phyloP scores from a whole-genome alignment of 495 filamentous ascomycete species.

The Penicillium coprophilum region DNA sequence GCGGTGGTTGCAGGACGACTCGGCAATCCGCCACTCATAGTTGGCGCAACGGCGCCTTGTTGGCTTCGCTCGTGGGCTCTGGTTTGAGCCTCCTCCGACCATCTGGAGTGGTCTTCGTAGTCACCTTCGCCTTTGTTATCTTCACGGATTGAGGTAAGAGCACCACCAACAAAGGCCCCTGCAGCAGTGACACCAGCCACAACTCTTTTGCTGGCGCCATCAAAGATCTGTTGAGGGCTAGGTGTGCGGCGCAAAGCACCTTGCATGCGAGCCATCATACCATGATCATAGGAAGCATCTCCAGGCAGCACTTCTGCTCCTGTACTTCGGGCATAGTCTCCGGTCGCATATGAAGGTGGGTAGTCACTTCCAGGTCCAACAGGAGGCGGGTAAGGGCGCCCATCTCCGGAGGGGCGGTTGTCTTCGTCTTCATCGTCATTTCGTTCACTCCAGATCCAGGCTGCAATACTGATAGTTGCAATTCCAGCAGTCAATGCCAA shows the following conservation, averaged over 20 bases:
- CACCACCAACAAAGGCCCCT: slow-evolving; percentile 73
- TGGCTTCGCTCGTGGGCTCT: slow-evolving; percentile 39
- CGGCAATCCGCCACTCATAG: slow-evolving; percentile 35
- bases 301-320: slow-evolving; percentile 33
- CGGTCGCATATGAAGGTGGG: slow-evolving; percentile 29
- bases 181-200: slow-evolving; percentile 79
- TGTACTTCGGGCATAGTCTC: slow-evolving; percentile 34
- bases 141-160: slow-evolving; percentile 81
- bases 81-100: slow-evolving; percentile 74
- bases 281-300: slow-evolving; percentile 49
- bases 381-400: slow-evolving; percentile 36
- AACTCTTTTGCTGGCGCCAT: slow-evolving; percentile 72
- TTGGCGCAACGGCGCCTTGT: slow-evolving; percentile 21
- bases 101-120: slow-evolving; percentile 78
- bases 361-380: slow-evolving; percentile 30
- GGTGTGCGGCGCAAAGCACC: slow-evolving; percentile 83
- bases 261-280: slow-evolving; percentile 74
- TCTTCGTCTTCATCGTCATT: slow-evolving; percentile 66
- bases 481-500: slow-evolving; percentile 79
- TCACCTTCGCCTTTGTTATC: slow-evolving; percentile 73
- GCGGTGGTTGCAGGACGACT: slow-evolving; percentile 19
- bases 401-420: slow-evolving; percentile 44
- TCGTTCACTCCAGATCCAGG: slow-evolving; percentile 92
- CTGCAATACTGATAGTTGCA: slow-evolving; percentile 77
- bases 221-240: slow-evolving; percentile 84